Conservation (phyloP, 768 basidiomycete species). For the Asterophora lycoperdoides region DNA sequence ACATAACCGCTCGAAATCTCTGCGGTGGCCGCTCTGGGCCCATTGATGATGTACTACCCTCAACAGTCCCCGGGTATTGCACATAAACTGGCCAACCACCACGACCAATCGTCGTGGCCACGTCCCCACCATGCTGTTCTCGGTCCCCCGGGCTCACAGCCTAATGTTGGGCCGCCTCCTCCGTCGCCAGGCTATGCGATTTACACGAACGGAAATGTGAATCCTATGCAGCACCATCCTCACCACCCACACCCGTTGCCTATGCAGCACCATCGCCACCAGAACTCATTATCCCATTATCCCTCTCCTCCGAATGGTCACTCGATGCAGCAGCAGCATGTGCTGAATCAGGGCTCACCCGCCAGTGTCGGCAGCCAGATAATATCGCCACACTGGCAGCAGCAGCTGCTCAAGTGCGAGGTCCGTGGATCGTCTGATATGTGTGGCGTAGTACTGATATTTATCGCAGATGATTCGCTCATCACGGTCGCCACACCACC, state of each 20-base stretch:
- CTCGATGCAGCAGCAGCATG: constrained; percentile 53
- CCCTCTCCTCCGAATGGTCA: constrained; percentile 75
- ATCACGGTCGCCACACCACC: constrained; percentile 86
- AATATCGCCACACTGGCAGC: constrained; percentile 85
- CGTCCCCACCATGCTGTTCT: constrained; percentile 54
- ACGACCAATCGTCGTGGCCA: constrained; percentile 73
- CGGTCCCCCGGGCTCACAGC: constrained; percentile 46
- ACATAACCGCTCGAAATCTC: not conserved
- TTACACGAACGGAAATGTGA: constrained; percentile 66
- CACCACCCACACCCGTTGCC: constrained; percentile 53
- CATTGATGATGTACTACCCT: constrained; percentile 74
- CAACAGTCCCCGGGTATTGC: constrained; percentile 79
- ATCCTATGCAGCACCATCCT: constrained; percentile 59
- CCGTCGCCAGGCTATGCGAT: constrained; percentile 72
- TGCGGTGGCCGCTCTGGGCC: constrained; percentile 12
- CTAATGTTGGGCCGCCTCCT: constrained; percentile 59
- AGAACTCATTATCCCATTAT: constrained; percentile 75
- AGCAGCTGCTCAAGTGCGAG: constrained; percentile 90
- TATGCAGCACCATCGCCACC: constrained; percentile 69
- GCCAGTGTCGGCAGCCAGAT: constrained; percentile 52
- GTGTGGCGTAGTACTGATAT: constrained; percentile 16
- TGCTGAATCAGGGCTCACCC: constrained; percentile 55
- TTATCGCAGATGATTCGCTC: constrained; percentile 69
- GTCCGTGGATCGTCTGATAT: constrained; percentile 43
- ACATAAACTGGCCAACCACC: constrained; percentile 71